Evolutionary conservation across 2,329 filamentous ascomycete genomes (phyloP), one percentile per base, ranked within the genome.

Genomic region (Elsinoe arachidis): DNA sequence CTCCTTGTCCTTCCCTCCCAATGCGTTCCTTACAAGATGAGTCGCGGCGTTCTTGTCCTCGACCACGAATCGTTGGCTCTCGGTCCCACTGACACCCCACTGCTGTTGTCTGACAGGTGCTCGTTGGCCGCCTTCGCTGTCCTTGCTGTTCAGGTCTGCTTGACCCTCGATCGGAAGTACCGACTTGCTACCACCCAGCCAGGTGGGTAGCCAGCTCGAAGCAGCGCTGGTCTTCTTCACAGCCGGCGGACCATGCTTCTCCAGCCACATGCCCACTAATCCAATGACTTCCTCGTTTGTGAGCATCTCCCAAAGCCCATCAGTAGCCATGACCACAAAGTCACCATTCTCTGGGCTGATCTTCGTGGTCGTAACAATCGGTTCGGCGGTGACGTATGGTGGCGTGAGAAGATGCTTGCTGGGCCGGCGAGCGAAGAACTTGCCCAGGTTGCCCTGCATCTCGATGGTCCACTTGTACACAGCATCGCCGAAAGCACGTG

Each of bases 231-330:
- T 34, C 35, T 39, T 39, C 38, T 55, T 41, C 23, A 30, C 53
- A 3, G 53, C 17, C 38, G 7, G 62, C 58, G 15, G 63, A 54
- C 74, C 71, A 71, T 47, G 76, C 72, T 82, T 83, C 70, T 99
- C 93, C 49, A 99, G 83, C 93, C 93, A 99, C 71, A 95, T 90
- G 14, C 92, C 95, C 3, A 99, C 93, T 2, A 99, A 82, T 0
- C 93, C 93, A 53, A 99, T 88, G 1, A 96, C 93, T 75, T 99
- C 93, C 69, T 99, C 93, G 66, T 97, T 99, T 49, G 90, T 96
- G 61, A 99, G 79, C 93, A 97, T 97, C 74, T 99, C 93, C 93
- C 93, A 99, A 0, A 99, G 79, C 3, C 93, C 93, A 69, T 99
- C 93, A 0, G 93, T 96, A 19, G 93, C 93, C 78, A 99, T 85